A percentile compares a stretch with the other conserved stretches of the same genome.
Evolutionary conservation across 768 basidiomycete genomes (phyloP).

Genomic region (Suillus ampliporus): DNA sequence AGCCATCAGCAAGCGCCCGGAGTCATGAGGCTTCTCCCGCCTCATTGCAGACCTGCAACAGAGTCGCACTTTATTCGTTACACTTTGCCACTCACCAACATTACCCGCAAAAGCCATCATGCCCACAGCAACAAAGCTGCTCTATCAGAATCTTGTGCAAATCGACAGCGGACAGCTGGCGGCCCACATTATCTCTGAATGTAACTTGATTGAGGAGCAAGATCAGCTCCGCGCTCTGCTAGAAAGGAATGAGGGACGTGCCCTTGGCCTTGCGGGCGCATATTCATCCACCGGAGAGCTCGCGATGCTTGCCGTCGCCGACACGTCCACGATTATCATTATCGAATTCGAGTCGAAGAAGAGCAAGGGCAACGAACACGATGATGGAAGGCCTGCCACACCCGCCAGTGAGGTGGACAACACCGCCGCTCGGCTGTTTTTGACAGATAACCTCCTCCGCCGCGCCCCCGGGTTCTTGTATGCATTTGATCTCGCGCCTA

Average conservation of each 20-base stretch:
- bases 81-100: slow-evolving; percentile 4
- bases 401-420: slow-evolving; percentile 12
- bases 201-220: slow-evolving; percentile 29
- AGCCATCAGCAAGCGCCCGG: background rate
- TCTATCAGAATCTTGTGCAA: slow-evolving; percentile 35
- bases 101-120: slow-evolving; percentile 8
- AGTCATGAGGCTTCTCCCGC: slow-evolving; percentile 2
- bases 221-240: slow-evolving; percentile 26
- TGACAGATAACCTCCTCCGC: slow-evolving; percentile 35
- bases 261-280: slow-evolving; percentile 35
- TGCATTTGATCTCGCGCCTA: slow-evolving; percentile 35
- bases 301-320: slow-evolving; percentile 33
- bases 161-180: slow-evolving; percentile 28
- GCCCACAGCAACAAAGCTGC: slow-evolving; percentile 19
- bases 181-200: slow-evolving; percentile 21
- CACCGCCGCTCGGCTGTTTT: slow-evolving; percentile 29
- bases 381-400: slow-evolving; percentile 27
- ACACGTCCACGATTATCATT: slow-evolving; percentile 31
- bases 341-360: slow-evolving; percentile 27
- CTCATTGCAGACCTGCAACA: background rate
- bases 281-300: slow-evolving; percentile 30
- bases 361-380: slow-evolving; percentile 41
- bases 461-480: slow-evolving; percentile 34
- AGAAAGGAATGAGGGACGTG: slow-evolving; percentile 38
- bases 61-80: background rate